Evolutionary conservation across 768 basidiomycete genomes (phyloP), one percentile per base, ranked within the genome.

Genomic region (Tubosaeta sp.): DNA sequence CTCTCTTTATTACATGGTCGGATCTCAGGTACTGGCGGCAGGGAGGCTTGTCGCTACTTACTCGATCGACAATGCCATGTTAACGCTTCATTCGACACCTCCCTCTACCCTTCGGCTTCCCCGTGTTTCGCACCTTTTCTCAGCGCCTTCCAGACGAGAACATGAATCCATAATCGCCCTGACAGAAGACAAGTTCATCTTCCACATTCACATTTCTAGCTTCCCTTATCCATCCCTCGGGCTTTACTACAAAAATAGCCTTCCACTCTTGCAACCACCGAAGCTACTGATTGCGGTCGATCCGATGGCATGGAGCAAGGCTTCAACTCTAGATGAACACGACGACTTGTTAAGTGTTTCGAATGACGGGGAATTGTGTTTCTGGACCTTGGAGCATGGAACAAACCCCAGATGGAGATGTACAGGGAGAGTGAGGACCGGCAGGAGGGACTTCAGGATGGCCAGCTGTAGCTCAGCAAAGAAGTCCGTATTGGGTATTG

Each of bases 381-480:
- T 94, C 65, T 97, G 94, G 94, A 77, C 79, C 16, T 83, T 83
- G 1, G 82, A 84, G 35, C 71, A 72, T n/a, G 60, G 52, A 31
- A 58, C 51, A 46, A 42, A 50, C 2, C 44, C 68, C 2, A 66
- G 59, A 22, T 90, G 88, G 88, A 76, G 72, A 58, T 83, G 83
- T 57, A 88, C 87, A 19, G 86, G 91, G 9, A 78, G 69, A 48
- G 88, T 95, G 6, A 78, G 77, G 53, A 95, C 94, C 11, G 83
- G 82, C 0, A 77, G 84, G 52, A 77, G 66, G 42, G 77, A 76
- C 2, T 81, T 95, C 50, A 75, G 73, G 53, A 85, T 80, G 67
- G 92, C 86, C 14, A 76, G 86, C 38, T 95, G 93, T 65, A 95
- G 91, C 66, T 91, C 91, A 8, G 84, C 88, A 11, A 93, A 93